Percentiles rank a stretch among this genome's conserved stretches.
phyloP scores from a whole-genome alignment of 1,284 basidiomycete species.

The Thecaphora thlaspeos region DNA sequence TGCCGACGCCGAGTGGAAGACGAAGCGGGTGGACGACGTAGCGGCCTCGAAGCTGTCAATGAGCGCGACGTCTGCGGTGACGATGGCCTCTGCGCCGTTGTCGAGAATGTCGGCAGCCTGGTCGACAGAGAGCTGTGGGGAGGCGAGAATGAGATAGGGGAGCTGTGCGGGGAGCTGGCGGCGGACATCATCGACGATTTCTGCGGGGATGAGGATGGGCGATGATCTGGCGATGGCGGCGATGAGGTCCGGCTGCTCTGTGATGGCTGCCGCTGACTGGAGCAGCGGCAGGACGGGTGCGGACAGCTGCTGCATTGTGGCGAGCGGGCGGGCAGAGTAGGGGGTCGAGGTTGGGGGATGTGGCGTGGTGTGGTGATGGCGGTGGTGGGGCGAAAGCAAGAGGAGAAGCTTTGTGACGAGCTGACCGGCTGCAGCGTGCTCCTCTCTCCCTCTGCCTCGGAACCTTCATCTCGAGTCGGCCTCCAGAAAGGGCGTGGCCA shows the following conservation, averaged over 20 bases:
- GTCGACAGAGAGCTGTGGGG: constrained; percentile 29
- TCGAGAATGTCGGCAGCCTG: constrained; percentile 44
- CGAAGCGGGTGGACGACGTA: constrained; percentile 32
- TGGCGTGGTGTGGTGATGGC: background rate
- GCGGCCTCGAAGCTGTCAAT: constrained; percentile 31
- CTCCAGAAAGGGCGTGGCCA: too few species aligned
- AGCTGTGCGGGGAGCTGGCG: constrained; percentile 11
- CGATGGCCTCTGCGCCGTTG: constrained; percentile 43
- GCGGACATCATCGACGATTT: constrained; percentile 9
- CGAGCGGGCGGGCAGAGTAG: background rate
- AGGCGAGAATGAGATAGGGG: constrained; percentile 34
- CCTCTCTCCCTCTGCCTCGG: too few species aligned
- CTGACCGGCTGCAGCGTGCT: background rate
- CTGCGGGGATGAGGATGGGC: constrained; percentile 32
- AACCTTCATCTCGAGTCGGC: too few species aligned
- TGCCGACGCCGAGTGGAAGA: constrained; percentile 33
- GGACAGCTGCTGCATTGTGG: constrained; percentile 44
- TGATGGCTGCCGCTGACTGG: constrained; percentile 16
- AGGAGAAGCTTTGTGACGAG: background rate
- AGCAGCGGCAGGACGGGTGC: constrained; percentile 40
- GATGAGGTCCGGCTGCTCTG: constrained; percentile 14
- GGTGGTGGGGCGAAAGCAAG: constrained; percentile 1
- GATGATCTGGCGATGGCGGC: constrained; percentile 30
- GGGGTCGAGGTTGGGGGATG: too few species aligned
- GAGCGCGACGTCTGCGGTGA: constrained; percentile 29